phyloP scores from a whole-genome alignment of 2,329 filamentous ascomycete genomes.

The Beauveria varroae region DNA sequence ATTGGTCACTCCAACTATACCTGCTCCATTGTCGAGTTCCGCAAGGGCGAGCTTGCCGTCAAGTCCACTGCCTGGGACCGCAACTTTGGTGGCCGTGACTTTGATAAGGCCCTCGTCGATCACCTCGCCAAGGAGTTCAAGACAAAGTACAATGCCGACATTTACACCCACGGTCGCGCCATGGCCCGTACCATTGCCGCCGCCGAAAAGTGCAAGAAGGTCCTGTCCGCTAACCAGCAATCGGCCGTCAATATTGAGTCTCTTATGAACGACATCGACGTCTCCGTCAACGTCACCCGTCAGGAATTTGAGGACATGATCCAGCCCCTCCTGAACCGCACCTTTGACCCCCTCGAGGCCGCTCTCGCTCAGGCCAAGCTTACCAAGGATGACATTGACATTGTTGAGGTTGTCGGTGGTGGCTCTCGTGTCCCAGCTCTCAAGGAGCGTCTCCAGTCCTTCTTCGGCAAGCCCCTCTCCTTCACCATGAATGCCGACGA shows the following conservation, averaged over 20 bases:
- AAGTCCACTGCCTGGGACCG: slow-evolving; percentile 89
- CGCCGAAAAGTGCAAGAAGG: slow-evolving; percentile 97
- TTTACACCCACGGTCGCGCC: slow-evolving; percentile 83
- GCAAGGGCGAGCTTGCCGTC: slow-evolving; percentile 91
- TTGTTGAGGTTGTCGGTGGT: slow-evolving; percentile 88
- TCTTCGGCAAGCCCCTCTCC: slow-evolving; percentile 87
- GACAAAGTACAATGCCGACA: slow-evolving; percentile 96
- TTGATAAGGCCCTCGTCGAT: slow-evolving; percentile 90
- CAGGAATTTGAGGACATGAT: slow-evolving; percentile 91
- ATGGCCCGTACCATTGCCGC: slow-evolving; percentile 78
- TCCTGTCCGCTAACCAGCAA: slow-evolving; percentile 88
- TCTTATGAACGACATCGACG: slow-evolving; percentile 96
- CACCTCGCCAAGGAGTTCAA: slow-evolving; percentile 95
- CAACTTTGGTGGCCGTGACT: slow-evolving; percentile 95
- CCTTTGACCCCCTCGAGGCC: slow-evolving; percentile 72
- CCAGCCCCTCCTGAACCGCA: slow-evolving; percentile 70
- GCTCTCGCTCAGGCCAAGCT: slow-evolving; percentile 91
- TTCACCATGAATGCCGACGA: slow-evolving; percentile 99
- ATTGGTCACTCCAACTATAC: slow-evolving; percentile 97
- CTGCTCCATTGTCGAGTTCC: slow-evolving; percentile 88
- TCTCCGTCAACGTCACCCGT: slow-evolving; percentile 79
- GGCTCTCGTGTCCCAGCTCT: slow-evolving; percentile 88
- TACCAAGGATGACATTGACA: slow-evolving; percentile 84
- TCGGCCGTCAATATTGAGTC: slow-evolving; percentile 96
- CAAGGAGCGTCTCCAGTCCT: slow-evolving; percentile 82